phyloP scores from a whole-genome alignment of 176 grass and related monocot species.

The Eleusine coracana region DNA sequence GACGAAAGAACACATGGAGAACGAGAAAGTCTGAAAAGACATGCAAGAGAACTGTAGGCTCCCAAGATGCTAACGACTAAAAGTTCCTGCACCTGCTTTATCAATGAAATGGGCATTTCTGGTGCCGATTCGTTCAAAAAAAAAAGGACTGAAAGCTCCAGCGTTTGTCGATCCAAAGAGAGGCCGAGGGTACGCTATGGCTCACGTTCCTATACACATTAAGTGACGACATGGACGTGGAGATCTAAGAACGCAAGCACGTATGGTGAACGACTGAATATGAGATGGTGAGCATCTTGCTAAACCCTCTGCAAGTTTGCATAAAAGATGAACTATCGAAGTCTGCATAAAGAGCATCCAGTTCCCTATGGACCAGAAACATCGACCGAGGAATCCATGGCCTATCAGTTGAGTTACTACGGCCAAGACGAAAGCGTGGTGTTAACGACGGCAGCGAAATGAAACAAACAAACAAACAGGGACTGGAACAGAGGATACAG shows the following conservation, averaged over 20 bases:
- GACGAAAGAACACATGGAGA: background rate
- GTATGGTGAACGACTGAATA: background rate
- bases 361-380: background rate
- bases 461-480: background rate
- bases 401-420: background rate
- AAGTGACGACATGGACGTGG: background rate
- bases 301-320: background rate
- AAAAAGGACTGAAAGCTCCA: background rate
- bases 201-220: background rate
- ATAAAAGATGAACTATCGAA: background rate
- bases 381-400: background rate
- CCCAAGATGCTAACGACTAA: background rate
- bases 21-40: background rate
- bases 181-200: background rate
- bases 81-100: background rate
- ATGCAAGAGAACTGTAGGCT: background rate
- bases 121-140: too few species aligned
- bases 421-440: background rate
- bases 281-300: background rate
- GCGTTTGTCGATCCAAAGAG: too few species aligned
- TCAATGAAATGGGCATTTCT: too few species aligned
- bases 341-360: too few species aligned
- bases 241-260: background rate
- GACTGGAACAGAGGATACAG: background rate
- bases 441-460: background rate